Conservation (phyloP, 768 basidiomycete genomes). For the Roridomyces roridus region DNA sequence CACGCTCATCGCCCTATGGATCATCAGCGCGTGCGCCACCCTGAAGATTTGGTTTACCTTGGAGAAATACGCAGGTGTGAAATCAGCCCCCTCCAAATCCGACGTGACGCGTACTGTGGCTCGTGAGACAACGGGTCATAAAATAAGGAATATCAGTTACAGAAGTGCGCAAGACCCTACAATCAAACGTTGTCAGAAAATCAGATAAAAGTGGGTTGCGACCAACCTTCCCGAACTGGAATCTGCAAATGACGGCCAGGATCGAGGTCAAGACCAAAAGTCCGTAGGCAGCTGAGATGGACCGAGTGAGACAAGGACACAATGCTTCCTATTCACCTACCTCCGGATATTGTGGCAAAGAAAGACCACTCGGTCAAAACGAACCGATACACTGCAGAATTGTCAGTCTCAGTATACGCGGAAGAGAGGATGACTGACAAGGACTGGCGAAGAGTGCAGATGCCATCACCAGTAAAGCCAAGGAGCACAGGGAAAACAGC, state of each 20-base stretch:
- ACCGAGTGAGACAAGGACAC: neutral
- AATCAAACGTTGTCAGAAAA: neutral
- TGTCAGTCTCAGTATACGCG: neutral
- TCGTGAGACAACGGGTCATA: neutral
- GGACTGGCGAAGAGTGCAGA: conserved; percentile 50
- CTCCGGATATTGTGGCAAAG: conserved; percentile 52
- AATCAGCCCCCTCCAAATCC: conserved; percentile 48
- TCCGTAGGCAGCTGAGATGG: conserved; percentile 38
- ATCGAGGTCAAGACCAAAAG: conserved; percentile 47
- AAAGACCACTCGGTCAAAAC: conserved; percentile 52
- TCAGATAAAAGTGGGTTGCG: neutral
- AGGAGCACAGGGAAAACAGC: conserved; percentile 45
- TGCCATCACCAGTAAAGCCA: conserved; percentile 44
- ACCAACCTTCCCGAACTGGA: conserved; percentile 53
- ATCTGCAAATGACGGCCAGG: conserved; percentile 54
- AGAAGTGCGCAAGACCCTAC: conserved; percentile 54
- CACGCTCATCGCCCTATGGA: neutral
- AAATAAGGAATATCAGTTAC: conserved; percentile 33
- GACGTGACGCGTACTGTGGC: conserved; percentile 49
- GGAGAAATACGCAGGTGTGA: conserved; percentile 49
- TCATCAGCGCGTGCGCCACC: too few species aligned
- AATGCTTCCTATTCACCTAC: conserved; percentile 1
- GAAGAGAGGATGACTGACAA: conserved; percentile 34
- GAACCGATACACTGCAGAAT: conserved; percentile 45
- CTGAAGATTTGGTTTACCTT: too few species aligned